Conservation (phyloP, 441 rosid species). For the Macaranga tanarius region DNA sequence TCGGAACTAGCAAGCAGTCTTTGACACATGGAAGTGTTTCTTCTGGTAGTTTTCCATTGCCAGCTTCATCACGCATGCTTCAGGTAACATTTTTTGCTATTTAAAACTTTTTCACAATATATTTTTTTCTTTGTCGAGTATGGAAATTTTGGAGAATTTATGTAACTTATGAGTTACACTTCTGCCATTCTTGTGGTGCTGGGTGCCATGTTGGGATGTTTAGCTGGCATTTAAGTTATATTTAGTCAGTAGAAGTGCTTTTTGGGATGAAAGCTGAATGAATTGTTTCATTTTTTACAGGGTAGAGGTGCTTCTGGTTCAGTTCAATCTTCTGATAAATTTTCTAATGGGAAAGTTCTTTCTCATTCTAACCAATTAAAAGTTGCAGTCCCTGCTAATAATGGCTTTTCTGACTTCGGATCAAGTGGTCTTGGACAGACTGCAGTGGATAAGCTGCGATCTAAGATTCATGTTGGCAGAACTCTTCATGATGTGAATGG, state of each 20-base stretch:
- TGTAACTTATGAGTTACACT: neutral
- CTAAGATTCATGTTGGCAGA: slow-evolving; percentile 47
- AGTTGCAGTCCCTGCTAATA: slow-evolving; percentile 33
- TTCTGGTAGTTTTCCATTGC: slow-evolving; percentile 34
- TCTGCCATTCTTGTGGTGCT: neutral
- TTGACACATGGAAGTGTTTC: slow-evolving; percentile 41
- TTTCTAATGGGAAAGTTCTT: slow-evolving; percentile 46
- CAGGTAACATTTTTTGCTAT: slow-evolving; percentile 45
- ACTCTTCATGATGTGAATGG: slow-evolving; percentile 36
- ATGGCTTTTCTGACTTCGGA: slow-evolving; percentile 46
- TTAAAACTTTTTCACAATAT: neutral
- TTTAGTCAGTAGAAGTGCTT: neutral
- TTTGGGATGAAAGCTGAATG: slow-evolving; percentile 10
- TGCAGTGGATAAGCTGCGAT: slow-evolving; percentile 42
- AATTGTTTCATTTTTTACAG: slow-evolving; percentile 39
- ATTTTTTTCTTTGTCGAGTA: neutral
- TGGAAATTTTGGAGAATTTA: neutral
- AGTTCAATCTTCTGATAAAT: slow-evolving; percentile 38
- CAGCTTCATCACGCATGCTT: slow-evolving; percentile 39
- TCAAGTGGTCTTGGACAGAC: slow-evolving; percentile 40
- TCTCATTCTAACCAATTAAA: slow-evolving; percentile 46
- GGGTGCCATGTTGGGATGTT: neutral
- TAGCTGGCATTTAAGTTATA: neutral
- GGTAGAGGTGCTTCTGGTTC: slow-evolving; percentile 56
- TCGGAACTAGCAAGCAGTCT: slow-evolving; percentile 47